Evolutionary conservation across 345 rosid species (phyloP).

Genomic region (Schrenkiella parvula): DNA sequence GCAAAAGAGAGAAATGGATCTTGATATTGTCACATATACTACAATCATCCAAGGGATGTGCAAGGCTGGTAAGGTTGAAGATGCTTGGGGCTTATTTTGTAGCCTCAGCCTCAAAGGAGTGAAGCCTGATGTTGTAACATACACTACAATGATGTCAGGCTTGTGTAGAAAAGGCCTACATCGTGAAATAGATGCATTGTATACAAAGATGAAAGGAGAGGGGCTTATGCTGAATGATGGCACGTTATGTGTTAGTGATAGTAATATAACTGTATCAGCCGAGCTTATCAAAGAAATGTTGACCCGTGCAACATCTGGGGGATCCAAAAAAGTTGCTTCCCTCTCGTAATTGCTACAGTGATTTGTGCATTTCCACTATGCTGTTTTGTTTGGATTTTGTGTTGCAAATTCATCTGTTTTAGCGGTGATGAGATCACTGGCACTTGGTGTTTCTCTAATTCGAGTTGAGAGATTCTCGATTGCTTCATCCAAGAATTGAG

Average conservation of each 20-base stretch:
- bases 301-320: background rate
- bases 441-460: background rate
- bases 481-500: background rate
- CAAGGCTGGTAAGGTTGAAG: background rate
- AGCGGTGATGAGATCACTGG: too few relatives aligned
- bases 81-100: background rate
- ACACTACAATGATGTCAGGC: background rate
- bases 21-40: background rate
- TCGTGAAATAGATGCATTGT: background rate
- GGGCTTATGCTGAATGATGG: background rate
- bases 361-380: background rate
- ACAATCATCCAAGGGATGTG: background rate
- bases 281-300: slow-evolving; percentile 15
- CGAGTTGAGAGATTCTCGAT: background rate
- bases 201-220: background rate
- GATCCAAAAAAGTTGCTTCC: background rate
- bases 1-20: background rate
- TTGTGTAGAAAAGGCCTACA: background rate
- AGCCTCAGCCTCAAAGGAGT: background rate
- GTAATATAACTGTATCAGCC: background rate
- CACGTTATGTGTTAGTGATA: slow-evolving; percentile 10
- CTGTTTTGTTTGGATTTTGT: too few relatives aligned
- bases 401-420: too few relatives aligned
- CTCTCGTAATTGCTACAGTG: background rate
- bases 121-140: background rate